phyloP scores from a whole-genome alignment of 306 rosid genomes.

The Malus sieversii region DNA sequence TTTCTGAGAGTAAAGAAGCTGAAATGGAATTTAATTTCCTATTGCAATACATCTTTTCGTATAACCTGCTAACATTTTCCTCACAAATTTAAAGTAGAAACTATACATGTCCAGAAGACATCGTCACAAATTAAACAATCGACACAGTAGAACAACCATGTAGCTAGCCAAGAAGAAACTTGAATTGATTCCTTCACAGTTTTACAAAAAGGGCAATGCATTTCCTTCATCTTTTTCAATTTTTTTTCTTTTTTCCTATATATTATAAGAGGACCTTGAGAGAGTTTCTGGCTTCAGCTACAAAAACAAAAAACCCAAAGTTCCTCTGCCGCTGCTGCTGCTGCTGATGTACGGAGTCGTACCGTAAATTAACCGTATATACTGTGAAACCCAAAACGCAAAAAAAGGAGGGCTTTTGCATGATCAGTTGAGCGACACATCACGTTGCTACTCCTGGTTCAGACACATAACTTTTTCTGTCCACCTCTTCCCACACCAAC shows the following conservation, averaged over 20 bases:
- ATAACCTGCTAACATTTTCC: neutral
- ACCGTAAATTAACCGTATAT: constrained; percentile 23
- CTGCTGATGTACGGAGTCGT: neutral
- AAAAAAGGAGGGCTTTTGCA: constrained; percentile 1
- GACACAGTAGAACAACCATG: neutral
- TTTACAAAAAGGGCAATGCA: neutral
- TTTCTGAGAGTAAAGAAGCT: no score
- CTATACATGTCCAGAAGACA: neutral
- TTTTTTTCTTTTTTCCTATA: neutral
- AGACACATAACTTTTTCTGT: constrained; percentile 48
- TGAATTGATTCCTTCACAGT: neutral
- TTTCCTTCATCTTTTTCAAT: neutral
- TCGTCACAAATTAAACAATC: neutral
- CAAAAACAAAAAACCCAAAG: constrained; percentile 19
- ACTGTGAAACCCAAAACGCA: constrained; percentile 45
- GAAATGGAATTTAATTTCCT: neutral
- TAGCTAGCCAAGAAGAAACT: neutral
- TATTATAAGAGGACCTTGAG: constrained; percentile 1
- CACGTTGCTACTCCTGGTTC: constrained; percentile 82
- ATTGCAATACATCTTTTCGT: neutral
- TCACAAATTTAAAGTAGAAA: neutral
- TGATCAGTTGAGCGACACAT: constrained; percentile 7
- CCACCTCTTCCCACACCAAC: constrained; percentile 90
- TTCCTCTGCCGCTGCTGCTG: neutral
- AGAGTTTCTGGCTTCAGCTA: constrained; percentile 10